A percentile compares a stretch with the other conserved stretches of the same genome.
These are phyloP conservation scores for Termitomyces sp. DNA, from an alignment of 768 basidiomycete genomes.

Conservation along the genomic window DNA sequence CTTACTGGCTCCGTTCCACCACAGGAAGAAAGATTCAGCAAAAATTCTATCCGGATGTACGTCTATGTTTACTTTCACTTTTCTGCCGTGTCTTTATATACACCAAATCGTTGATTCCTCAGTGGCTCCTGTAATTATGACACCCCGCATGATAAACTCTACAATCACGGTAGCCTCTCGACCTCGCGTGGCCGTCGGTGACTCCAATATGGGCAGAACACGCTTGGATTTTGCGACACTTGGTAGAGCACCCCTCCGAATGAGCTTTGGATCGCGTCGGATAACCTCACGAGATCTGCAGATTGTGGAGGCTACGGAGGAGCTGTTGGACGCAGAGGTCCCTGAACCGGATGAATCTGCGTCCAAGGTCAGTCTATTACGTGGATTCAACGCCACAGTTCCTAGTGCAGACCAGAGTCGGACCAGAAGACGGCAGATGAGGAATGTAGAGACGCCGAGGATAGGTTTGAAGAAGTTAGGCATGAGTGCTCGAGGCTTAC, in stretches of 20 bases:
- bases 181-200: conserved; percentile 27
- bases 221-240: conserved; percentile 71
- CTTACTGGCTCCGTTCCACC: conserved; percentile 65
- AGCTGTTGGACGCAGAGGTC: conserved; percentile 63
- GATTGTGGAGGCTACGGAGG: conserved; percentile 77
- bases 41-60: conserved; percentile 72
- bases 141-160: conserved; percentile 72
- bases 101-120: conserved; percentile 3
- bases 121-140: conserved; percentile 91
- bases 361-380: conserved; percentile 71
- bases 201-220: conserved; percentile 27
- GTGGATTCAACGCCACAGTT: conserved; percentile 93
- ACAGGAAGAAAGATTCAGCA: conserved; percentile 63
- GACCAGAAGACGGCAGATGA: conserved; percentile 68
- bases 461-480: conserved; percentile 79
- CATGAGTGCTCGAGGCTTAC: conserved; percentile 69
- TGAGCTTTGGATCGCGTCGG: conserved; percentile 58
- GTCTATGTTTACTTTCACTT: conserved; percentile 18
- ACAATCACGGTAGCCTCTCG: conserved; percentile 64
- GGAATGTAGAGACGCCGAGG: conserved; percentile 71
- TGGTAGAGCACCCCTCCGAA: conserved; percentile 69
- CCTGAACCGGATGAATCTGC: conserved; percentile 72
- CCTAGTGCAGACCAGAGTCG: conserved; percentile 83
- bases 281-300: conserved; percentile 81
- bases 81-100: background rate